Evolutionary conservation across 768 basidiomycete genomes (phyloP).

Genomic region (Boletus edulis): DNA sequence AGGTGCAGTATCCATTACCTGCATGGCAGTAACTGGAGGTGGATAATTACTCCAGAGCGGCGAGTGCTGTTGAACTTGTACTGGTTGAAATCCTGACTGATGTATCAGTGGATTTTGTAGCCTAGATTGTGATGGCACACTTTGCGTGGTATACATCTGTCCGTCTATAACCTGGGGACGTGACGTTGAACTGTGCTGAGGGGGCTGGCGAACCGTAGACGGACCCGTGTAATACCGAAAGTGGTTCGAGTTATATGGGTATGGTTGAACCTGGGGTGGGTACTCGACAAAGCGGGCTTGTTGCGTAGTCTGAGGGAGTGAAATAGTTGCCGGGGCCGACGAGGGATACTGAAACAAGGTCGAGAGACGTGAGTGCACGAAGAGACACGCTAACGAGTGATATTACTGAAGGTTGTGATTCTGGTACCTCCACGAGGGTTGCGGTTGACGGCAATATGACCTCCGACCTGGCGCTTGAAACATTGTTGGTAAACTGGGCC

Average conservation of each 20-base stretch:
- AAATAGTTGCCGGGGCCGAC: background rate
- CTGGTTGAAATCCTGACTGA: constrained; percentile 4
- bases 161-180: background rate
- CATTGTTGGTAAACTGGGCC: constrained; percentile 13
- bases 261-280: background rate
- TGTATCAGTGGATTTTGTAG: background rate
- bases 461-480: constrained; percentile 12
- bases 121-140: constrained; percentile 3
- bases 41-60: constrained; percentile 12
- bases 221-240: constrained; percentile 5
- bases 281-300: background rate
- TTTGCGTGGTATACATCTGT: constrained; percentile 13
- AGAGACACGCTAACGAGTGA: background rate
- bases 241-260: background rate
- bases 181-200: background rate
- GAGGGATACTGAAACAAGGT: constrained; percentile 12
- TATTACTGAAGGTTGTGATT: constrained; percentile 18
- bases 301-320: constrained; percentile 7
- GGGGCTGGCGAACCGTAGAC: background rate
- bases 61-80: constrained; percentile 4
- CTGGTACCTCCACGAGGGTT: constrained; percentile 33
- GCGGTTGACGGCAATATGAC: constrained; percentile 33
- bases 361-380: constrained; percentile 6
- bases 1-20: background rate
- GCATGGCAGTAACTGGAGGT: background rate